These are phyloP conservation scores for Eimeria nieschulzi DNA, from an alignment of 169 alveolate genomes.

Conservation along the genomic window DNA sequence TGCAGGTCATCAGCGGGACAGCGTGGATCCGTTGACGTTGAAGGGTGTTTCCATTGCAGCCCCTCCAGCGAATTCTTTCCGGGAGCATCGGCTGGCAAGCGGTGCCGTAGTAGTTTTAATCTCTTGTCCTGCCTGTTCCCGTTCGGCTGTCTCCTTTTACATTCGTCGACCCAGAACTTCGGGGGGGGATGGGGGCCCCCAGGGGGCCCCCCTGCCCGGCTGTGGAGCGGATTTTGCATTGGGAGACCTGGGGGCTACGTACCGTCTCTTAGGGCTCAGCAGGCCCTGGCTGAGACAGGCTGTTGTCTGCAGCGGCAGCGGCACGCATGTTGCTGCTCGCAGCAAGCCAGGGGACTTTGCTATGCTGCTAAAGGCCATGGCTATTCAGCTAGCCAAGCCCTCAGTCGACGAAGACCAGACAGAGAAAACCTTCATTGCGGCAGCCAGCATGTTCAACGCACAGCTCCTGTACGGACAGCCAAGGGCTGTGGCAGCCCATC, in stretches of 20 bases:
- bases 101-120: background rate
- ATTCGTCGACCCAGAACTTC: background rate
- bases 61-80: background rate
- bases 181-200: background rate
- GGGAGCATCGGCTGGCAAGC: background rate
- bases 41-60: background rate
- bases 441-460: background rate
- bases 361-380: background rate
- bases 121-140: constrained; percentile 8
- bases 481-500: background rate
- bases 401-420: background rate
- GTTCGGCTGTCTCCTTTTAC: constrained; percentile 29
- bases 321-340: background rate
- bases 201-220: background rate
- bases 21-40: background rate
- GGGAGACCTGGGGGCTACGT: background rate
- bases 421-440: background rate
- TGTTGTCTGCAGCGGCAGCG: background rate
- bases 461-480: background rate
- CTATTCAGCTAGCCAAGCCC: background rate
- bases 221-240: background rate
- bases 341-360: background rate
- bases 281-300: background rate
- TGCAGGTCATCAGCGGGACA: constrained; percentile 25
- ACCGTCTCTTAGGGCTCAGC: background rate